phyloP scores from a whole-genome alignment of 306 rosid species.

The Cicer bijugum region DNA sequence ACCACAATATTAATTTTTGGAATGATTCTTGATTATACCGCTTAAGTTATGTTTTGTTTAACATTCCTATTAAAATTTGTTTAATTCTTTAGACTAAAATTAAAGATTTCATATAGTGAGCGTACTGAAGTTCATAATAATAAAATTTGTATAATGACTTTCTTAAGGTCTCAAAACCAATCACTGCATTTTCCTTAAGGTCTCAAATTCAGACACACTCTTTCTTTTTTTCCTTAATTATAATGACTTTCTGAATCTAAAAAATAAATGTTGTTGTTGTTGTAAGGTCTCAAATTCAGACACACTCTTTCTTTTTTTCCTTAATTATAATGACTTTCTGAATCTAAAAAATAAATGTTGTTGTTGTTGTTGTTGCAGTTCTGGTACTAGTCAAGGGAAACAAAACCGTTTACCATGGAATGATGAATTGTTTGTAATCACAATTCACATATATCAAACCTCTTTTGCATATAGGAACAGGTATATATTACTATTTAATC shows the following conservation, averaged over 20 bases:
- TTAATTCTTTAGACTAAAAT: no score
- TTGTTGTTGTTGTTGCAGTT: slow-evolving; percentile 60
- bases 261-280: background rate
- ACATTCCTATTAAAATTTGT: no score
- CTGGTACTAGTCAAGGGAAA: slow-evolving; percentile 95
- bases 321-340: background rate
- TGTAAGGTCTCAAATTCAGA: slow-evolving; percentile 50
- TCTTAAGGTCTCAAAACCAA: slow-evolving; percentile 80
- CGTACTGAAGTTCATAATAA: no score
- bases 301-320: no score
- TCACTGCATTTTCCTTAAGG: slow-evolving; percentile 85
- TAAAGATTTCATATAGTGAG: no score
- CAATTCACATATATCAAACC: slow-evolving; percentile 74
- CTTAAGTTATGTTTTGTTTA: no score
- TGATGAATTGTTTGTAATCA: slow-evolving; percentile 78
- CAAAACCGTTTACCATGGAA: slow-evolving; percentile 86
- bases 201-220: background rate
- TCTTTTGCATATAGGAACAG: slow-evolving; percentile 89
- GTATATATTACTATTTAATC: slow-evolving; percentile 29
- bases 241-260: background rate
- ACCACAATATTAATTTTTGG: no score
- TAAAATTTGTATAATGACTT: no score
- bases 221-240: background rate
- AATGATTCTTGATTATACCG: no score
- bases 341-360: background rate